Evolutionary conservation across 2,329 filamentous ascomycete species (phyloP).

Genomic region (Sclerotiophoma versabilis): DNA sequence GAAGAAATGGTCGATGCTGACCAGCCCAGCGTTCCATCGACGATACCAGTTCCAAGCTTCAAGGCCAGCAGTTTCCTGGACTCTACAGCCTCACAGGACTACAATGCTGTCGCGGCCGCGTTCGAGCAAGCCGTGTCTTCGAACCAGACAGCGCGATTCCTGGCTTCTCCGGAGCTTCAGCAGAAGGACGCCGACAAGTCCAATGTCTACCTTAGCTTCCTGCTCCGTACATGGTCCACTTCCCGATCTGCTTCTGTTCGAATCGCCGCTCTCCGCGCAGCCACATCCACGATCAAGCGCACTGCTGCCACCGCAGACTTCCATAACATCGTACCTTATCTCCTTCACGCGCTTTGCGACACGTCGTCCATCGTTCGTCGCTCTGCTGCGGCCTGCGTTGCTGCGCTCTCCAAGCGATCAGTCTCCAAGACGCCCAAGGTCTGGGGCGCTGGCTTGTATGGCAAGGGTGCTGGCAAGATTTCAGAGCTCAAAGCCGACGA

Average conservation of each 20-base stretch:
- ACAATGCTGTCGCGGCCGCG: constrained; percentile 40
- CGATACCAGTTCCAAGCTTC: constrained; percentile 34
- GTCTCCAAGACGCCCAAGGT: constrained; percentile 20
- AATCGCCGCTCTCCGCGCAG: constrained; percentile 71
- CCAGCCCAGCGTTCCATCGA: constrained; percentile 48
- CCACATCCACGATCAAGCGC: constrained; percentile 31
- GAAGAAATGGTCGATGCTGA: constrained; percentile 59
- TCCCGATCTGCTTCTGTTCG: constrained; percentile 73
- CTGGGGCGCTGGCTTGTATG: constrained; percentile 64
- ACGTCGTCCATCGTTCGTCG: constrained; percentile 77
- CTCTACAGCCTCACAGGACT: constrained; percentile 19
- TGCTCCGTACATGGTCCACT: constrained; percentile 76
- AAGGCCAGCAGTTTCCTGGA: constrained; percentile 39
- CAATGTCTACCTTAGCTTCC: constrained; percentile 76
- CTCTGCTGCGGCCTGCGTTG: constrained; percentile 72
- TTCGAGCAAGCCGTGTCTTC: constrained; percentile 40
- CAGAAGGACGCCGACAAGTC: constrained; percentile 63
- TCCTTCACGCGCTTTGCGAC: constrained; percentile 77
- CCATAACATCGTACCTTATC: constrained; percentile 84
- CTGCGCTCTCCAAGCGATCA: constrained; percentile 29
- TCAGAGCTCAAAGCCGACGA: constrained; percentile 67
- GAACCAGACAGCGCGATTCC: constrained; percentile 52
- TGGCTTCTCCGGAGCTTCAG: constrained; percentile 63
- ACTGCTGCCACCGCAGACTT: constrained; percentile 65
- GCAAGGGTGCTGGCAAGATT: constrained; percentile 57